Evolutionary conservation across 2,329 filamentous ascomycete species (phyloP).

Genomic region (Penicillium sumatraense): DNA sequence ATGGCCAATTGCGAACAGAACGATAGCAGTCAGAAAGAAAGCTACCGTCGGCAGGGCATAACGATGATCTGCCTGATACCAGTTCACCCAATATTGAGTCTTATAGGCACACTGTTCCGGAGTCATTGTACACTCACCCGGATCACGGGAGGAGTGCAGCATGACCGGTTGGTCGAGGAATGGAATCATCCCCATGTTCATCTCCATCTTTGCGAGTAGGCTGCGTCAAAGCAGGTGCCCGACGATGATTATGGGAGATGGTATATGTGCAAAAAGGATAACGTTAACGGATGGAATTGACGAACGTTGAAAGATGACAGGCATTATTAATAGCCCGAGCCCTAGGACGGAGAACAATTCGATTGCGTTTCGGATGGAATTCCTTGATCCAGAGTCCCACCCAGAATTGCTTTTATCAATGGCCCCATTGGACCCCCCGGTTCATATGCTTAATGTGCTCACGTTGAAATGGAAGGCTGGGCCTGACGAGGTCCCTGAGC

Average conservation of each 20-base stretch:
- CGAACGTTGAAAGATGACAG: not conserved
- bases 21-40: slow-evolving; percentile 55
- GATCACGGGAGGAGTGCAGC: slow-evolving; percentile 27
- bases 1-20: slow-evolving; percentile 50
- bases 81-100: slow-evolving; percentile 24
- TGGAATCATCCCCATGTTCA: slow-evolving; percentile 20
- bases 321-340: slow-evolving; percentile 2
- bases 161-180: slow-evolving; percentile 30
- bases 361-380: not conserved
- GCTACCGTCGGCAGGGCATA: slow-evolving; percentile 57
- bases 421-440: not conserved
- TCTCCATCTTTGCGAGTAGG: slow-evolving; percentile 10
- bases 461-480: not conserved
- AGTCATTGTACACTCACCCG: slow-evolving; percentile 27
- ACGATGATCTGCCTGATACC: slow-evolving; percentile 58
- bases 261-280: slow-evolving; percentile 3
- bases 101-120: slow-evolving; percentile 32
- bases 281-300: not conserved
- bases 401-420: slow-evolving; percentile 3
- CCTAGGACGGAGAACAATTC: not conserved
- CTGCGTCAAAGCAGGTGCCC: not conserved
- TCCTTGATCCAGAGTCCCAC: not conserved
- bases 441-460: slow-evolving; percentile 3
- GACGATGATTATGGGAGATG: slow-evolving; percentile 3
- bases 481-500: not conserved